phyloP scores from a whole-genome alignment of 345 rosid genomes.

The Pugionium dolabratum region DNA sequence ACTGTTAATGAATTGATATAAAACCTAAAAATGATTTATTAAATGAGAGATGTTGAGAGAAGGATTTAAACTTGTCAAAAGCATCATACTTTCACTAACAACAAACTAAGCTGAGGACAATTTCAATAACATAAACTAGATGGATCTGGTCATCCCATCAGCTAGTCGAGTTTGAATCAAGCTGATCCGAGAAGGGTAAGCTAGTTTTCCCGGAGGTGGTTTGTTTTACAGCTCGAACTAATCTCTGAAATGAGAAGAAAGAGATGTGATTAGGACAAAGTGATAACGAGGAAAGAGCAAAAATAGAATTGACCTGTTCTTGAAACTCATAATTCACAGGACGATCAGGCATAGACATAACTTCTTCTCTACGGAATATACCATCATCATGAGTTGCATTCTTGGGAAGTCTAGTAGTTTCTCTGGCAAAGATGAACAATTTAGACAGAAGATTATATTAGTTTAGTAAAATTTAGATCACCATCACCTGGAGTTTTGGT shows the following conservation, averaged over 20 bases:
- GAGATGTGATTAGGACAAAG: background rate
- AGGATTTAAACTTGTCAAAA: no score
- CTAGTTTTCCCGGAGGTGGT: background rate
- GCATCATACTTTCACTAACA: no score
- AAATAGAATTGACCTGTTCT: background rate
- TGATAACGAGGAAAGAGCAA: background rate
- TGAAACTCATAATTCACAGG: background rate
- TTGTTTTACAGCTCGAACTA: constrained; percentile 3
- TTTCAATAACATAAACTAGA: no score
- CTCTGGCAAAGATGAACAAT: background rate
- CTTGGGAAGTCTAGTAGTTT: background rate
- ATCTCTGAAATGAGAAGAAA: constrained; percentile 14
- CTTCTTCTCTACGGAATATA: background rate
- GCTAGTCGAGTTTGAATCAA: background rate
- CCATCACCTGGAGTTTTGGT: background rate
- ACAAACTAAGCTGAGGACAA: no score
- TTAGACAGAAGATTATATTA: no score
- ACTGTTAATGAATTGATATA: no score
- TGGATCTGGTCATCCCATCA: background rate
- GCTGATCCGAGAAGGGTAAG: background rate
- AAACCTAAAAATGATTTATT: no score
- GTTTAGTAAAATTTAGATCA: no score
- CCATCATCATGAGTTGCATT: background rate
- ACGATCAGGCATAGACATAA: background rate
- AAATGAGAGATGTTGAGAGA: no score